Percentiles rank a stretch among this genome's conserved stretches.
These are phyloP conservation scores for Aleurites moluccanus DNA, from an alignment of 441 rosid genomes.

Conservation along the genomic window DNA sequence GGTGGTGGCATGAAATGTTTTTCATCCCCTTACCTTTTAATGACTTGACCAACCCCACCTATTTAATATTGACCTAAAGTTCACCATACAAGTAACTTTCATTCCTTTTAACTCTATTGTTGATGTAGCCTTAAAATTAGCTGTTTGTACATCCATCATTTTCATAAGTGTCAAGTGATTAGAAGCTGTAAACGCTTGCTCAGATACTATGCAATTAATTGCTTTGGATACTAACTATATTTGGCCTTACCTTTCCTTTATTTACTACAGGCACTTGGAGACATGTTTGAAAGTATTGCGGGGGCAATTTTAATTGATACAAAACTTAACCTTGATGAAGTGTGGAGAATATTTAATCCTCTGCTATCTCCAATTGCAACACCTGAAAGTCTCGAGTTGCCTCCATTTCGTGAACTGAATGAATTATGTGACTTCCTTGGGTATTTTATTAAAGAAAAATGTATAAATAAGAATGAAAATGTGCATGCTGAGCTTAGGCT, in stretches of 20 bases:
- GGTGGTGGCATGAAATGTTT: not conserved
- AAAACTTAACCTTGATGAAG: conserved; percentile 61
- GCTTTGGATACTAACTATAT: not conserved
- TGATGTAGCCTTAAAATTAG: not conserved
- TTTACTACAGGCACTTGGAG: conserved; percentile 80
- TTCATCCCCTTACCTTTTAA: not conserved
- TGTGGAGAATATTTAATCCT: conserved; percentile 81
- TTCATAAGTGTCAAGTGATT: not conserved
- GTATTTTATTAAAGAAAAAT: conserved; percentile 53
- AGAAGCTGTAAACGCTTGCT: not conserved
- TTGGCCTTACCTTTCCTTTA: conserved; percentile 20
- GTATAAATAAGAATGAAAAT: conserved; percentile 44
- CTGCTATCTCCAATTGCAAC: conserved; percentile 84
- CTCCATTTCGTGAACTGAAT: conserved; percentile 71
- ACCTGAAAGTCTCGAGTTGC: conserved; percentile 75
- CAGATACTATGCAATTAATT: not conserved
- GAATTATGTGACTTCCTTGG: conserved; percentile 87
- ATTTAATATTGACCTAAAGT: not conserved
- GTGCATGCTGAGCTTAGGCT: conserved; percentile 61
- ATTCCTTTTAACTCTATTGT: not conserved
- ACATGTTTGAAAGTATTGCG: conserved; percentile 84
- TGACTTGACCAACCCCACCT: not conserved
- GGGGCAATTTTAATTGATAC: conserved; percentile 84
- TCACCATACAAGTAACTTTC: not conserved
- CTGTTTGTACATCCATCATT: not conserved